Conservation (phyloP, 108 stramenopile species). For the Aureococcus anophagefferens region DNA sequence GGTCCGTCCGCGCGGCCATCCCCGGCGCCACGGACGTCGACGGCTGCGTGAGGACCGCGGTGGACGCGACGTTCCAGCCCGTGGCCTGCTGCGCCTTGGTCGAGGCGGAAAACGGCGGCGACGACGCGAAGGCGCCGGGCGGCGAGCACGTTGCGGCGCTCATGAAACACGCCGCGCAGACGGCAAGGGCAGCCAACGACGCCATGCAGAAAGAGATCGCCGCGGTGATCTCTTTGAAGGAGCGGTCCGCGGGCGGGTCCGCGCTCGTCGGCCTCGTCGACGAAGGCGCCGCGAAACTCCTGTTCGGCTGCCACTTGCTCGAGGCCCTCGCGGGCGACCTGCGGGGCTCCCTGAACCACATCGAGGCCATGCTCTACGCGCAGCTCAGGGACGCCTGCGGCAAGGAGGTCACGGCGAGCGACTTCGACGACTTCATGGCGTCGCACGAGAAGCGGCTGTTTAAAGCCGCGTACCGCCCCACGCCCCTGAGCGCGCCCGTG, state of each 20-base stretch:
- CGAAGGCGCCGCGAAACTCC: neutral
- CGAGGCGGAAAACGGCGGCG: neutral
- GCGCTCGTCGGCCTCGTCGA: neutral
- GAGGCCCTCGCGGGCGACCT: neutral
- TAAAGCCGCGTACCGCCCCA: conserved; percentile 28
- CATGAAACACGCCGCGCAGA: neutral
- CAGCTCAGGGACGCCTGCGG: conserved; percentile 3
- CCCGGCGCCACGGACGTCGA: no score
- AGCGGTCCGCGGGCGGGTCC: neutral
- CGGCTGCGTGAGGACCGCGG: neutral
- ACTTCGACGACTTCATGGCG: conserved; percentile 53
- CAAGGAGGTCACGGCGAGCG: conserved; percentile 7
- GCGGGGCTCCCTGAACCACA: neutral
- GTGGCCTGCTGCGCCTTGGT: neutral
- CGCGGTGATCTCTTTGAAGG: neutral
- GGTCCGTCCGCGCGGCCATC: no score
- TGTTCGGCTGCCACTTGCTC: neutral
- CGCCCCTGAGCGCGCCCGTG: conserved; percentile 60
- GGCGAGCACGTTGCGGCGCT: no score
- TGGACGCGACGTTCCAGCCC: neutral
- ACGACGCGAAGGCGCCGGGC: neutral
- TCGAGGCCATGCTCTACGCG: conserved; percentile 2
- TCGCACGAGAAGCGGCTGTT: conserved; percentile 50
- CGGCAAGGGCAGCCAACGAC: neutral
- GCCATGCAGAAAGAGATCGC: neutral